Base-by-base conservation (phyloP, 2,329 filamentous ascomycete genomes). In the Pyrenophora seminiperda region DNA sequence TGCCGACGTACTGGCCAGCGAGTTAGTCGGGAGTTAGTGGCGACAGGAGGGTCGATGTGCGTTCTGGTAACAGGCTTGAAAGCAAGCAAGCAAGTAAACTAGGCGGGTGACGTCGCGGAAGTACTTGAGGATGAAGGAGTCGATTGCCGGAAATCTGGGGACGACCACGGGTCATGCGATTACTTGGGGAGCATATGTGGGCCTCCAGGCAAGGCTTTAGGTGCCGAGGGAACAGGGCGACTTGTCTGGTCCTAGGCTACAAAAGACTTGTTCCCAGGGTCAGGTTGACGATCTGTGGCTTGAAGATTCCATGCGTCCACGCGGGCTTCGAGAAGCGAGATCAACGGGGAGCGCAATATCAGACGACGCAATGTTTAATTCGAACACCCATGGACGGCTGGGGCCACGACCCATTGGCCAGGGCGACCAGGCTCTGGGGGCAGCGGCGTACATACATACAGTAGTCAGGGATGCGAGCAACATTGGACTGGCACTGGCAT, bases 281-380 rank as follows among this genome's bases (percentile, higher is more conserved):
- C 63, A 67, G 66, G 65, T 61, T 60, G 58, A 62, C 64, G 58
- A 67, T 68, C 69, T 47, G 66, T 66, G 66, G 63, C 64, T 64
- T 70, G 67, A 65, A 56, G 52, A 54, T 71, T 71, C 69, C 65
- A 71, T 71, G 69, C 67, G 58, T 67, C 60, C 60, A 66, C 61
- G 62, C 58, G 60, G 62, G 62, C 66, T 70, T 71, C 70, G 64
- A 71, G 68, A 73, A 73, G 68, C 67, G 67, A 70, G 62, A 67
- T 66, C 65, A 67, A 50, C 54, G 63, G 24, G 45, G 61, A 57
- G 53, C 48, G 47, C 60, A 71, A 68, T 68, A 65, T 65, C 59
- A 58, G 52, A 62, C 60, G 51, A 58, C 62, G 66, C 65, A 54
- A 59, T 62, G 55, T 63, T 51, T 68, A 65, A 67, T 66, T 65